A percentile compares a stretch with the other conserved stretches of the same genome.
Evolutionary conservation across 1,284 basidiomycete genomes (phyloP).

Genomic region (Microbotryum silenes-acaulis): DNA sequence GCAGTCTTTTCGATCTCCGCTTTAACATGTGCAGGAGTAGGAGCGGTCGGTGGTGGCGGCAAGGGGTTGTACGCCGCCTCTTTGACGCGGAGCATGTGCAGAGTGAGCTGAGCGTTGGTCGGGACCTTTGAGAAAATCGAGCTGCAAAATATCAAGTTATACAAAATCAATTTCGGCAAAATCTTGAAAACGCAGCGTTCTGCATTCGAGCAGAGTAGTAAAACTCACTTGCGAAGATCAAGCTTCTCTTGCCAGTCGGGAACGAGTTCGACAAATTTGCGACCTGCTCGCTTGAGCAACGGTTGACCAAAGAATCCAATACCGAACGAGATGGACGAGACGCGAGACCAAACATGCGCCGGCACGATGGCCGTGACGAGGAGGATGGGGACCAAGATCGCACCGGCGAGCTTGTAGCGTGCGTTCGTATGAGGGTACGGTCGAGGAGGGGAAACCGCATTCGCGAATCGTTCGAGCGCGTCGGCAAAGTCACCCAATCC

Average conservation of each 20-base stretch:
- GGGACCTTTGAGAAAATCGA: conserved; percentile 50
- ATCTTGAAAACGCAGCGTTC: neutral
- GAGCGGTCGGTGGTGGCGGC: conserved; percentile 44
- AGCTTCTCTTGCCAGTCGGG: conserved; percentile 49
- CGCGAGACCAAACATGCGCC: conserved; percentile 45
- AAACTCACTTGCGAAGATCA: conserved; percentile 46
- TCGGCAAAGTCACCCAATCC: conserved; percentile 42
- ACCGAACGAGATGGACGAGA: conserved; percentile 46
- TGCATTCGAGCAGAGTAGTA: too few relatives aligned
- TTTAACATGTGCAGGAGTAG: conserved; percentile 28
- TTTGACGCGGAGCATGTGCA: conserved; percentile 49
- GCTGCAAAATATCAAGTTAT: conserved; percentile 36
- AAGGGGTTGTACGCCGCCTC: conserved; percentile 46
- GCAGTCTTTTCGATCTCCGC: conserved; percentile 27
- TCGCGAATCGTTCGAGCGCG: conserved; percentile 40
- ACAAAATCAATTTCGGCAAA: neutral
- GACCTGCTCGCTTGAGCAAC: conserved; percentile 42
- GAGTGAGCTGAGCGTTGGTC: conserved; percentile 52
- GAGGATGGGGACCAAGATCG: conserved; percentile 40
- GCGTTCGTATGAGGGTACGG: conserved; percentile 42
- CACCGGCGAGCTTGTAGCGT: conserved; percentile 42
- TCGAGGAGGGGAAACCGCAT: conserved; percentile 42
- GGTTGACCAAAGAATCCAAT: conserved; percentile 51
- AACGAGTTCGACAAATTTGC: conserved; percentile 44
- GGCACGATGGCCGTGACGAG: conserved; percentile 45